Evolutionary conservation across 148 eudicot species (phyloP).

Genomic region (Bassia scoparia): DNA sequence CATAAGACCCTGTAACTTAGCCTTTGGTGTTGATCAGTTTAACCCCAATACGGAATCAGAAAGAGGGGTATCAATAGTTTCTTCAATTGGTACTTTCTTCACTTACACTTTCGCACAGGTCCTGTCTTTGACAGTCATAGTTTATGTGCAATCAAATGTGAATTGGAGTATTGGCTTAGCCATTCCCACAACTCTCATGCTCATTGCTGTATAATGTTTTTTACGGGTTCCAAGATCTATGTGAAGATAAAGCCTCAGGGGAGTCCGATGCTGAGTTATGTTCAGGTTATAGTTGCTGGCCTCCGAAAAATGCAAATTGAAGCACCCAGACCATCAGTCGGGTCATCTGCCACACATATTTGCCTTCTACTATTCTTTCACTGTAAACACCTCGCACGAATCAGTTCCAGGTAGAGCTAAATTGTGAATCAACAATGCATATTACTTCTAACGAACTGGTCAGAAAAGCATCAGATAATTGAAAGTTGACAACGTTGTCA

Average conservation of each 20-base stretch:
- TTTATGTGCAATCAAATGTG: constrained; percentile 66
- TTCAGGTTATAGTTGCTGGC: constrained; percentile 61
- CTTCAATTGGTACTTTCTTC: constrained; percentile 95
- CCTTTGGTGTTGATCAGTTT: constrained; percentile 95
- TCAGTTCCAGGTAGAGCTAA: constrained; percentile 64
- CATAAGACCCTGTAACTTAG: constrained; percentile 81
- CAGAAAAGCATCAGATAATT: not conserved
- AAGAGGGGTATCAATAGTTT: constrained; percentile 78
- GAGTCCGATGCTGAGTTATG: constrained; percentile 55
- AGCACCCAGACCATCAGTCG: constrained; percentile 35
- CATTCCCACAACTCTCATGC: constrained; percentile 71
- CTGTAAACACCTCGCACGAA: constrained; percentile 51
- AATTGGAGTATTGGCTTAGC: constrained; percentile 76
- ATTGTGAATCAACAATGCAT: not conserved
- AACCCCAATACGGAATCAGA: constrained; percentile 67
- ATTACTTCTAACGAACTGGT: not conserved
- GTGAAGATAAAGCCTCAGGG: constrained; percentile 82
- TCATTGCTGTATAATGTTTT: constrained; percentile 51
- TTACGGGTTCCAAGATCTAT: constrained; percentile 57
- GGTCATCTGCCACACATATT: constrained; percentile 35
- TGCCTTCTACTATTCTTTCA: constrained; percentile 51
- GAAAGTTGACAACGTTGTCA: not conserved
- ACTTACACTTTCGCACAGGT: constrained; percentile 75
- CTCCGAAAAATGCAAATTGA: constrained; percentile 51
- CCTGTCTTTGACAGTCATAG: constrained; percentile 64